phyloP scores from a whole-genome alignment of 441 rosid genomes.

The Viola pubescens region DNA sequence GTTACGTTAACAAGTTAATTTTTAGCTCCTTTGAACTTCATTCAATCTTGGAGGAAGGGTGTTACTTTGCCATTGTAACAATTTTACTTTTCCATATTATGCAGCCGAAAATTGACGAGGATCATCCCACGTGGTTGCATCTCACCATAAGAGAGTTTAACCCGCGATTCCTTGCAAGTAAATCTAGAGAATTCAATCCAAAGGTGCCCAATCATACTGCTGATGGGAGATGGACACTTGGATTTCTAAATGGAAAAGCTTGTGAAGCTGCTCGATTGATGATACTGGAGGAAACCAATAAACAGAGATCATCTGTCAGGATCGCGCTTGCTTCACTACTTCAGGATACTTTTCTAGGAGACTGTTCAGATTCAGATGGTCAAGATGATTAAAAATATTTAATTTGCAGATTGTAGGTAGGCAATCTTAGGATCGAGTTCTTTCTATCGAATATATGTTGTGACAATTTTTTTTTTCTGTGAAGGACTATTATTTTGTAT shows the following conservation, averaged over 20 bases:
- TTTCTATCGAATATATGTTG: slow-evolving; percentile 11
- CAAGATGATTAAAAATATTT: slow-evolving; percentile 17
- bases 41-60: no score
- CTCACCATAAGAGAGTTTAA: slow-evolving; percentile 54
- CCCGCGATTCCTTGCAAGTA: slow-evolving; percentile 31
- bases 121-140: slow-evolving; percentile 60
- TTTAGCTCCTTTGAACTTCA: no score
- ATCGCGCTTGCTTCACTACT: slow-evolving; percentile 33
- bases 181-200: slow-evolving; percentile 19
- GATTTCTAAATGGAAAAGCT: slow-evolving; percentile 42
- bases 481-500: no score
- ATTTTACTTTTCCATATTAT: slow-evolving; percentile 8
- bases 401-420: neutral
- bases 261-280: slow-evolving; percentile 42
- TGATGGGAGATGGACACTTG: slow-evolving; percentile 67
- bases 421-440: neutral
- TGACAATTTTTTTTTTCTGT: neutral
- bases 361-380: slow-evolving; percentile 17
- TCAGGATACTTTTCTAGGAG: slow-evolving; percentile 20
- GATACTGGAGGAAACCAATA: slow-evolving; percentile 36
- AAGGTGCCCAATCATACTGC: slow-evolving; percentile 20
- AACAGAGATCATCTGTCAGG: slow-evolving; percentile 38
- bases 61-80: neutral
- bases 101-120: slow-evolving; percentile 59
- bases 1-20: no score